A percentile compares a stretch with the other conserved stretches of the same genome.
Evolutionary conservation across 306 rosid species (phyloP).

Genomic region (Albizia julibrissin): DNA sequence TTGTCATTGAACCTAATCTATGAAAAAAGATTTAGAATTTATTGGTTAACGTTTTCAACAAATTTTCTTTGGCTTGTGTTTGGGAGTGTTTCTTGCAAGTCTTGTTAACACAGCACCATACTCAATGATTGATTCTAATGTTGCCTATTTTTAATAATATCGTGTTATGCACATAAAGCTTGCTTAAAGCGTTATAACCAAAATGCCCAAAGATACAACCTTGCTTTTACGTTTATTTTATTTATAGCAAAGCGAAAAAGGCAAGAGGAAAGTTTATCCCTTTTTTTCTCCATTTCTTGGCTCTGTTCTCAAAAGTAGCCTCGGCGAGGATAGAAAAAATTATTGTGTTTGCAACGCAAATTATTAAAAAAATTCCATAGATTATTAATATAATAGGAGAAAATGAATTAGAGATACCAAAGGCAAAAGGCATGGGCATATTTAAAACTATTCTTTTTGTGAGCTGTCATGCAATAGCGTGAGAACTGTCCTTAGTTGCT

Average conservation of each 20-base stretch:
- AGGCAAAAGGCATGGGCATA: neutral
- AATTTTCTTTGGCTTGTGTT: neutral
- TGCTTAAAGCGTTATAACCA: constrained; percentile 39
- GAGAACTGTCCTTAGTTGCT: neutral
- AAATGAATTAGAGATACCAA: neutral
- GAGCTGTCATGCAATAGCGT: neutral
- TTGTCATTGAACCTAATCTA: neutral
- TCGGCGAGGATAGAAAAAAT: neutral
- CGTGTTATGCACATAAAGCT: constrained; percentile 34
- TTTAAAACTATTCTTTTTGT: neutral
- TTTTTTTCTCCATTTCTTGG: constrained; percentile 1
- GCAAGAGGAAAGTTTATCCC: constrained; percentile 9
- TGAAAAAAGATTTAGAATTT: neutral
- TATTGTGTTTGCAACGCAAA: neutral
- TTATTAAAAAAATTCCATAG: neutral
- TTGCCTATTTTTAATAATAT: constrained; percentile 25
- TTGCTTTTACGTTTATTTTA: constrained; percentile 10
- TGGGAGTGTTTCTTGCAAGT: constrained; percentile 13
- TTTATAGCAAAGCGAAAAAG: constrained; percentile 6
- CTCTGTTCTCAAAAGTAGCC: neutral
- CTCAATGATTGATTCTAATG: constrained; percentile 23
- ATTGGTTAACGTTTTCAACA: neutral
- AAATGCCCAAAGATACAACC: constrained; percentile 18
- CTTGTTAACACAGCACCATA: neutral
- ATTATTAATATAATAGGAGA: neutral